phyloP scores from a whole-genome alignment of 2,329 filamentous ascomycete species.

The Xylaria sp. region DNA sequence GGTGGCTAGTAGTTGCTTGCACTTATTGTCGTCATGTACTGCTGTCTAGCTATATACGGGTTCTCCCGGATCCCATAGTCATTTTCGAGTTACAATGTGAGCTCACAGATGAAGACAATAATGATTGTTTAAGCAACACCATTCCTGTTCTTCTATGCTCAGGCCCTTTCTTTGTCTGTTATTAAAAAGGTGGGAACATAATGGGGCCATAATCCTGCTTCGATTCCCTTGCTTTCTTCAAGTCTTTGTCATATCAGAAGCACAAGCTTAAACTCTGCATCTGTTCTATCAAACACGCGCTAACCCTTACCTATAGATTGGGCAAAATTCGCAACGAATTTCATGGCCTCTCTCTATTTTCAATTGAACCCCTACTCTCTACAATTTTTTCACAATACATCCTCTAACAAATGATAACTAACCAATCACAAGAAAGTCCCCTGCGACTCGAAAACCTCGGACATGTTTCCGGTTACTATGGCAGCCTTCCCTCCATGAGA shows the following conservation, averaged over 20 bases:
- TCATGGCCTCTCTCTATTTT: no score
- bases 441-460: slow-evolving; percentile 37
- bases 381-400: not conserved
- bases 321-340: not conserved
- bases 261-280: not conserved
- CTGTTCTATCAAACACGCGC: not conserved
- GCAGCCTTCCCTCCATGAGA: slow-evolving; percentile 19
- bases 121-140: not conserved
- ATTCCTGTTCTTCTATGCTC: not conserved
- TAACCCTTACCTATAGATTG: not conserved
- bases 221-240: not conserved
- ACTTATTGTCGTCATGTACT: slow-evolving; percentile 1
- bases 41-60: slow-evolving; percentile 13
- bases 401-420: slow-evolving; percentile 12
- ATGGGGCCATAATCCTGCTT: not conserved
- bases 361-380: not conserved
- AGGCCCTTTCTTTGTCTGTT: not conserved
- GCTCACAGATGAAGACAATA: not conserved
- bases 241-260: not conserved
- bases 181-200: not conserved
- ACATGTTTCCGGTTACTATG: slow-evolving; percentile 32
- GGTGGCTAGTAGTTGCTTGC: slow-evolving; percentile 1
- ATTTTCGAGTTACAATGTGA: not conserved
- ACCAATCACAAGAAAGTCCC: slow-evolving; percentile 27
- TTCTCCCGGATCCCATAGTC: not conserved